phyloP scores from a whole-genome alignment of 2,329 filamentous ascomycete species.

The Fusarium brachygibbosum region DNA sequence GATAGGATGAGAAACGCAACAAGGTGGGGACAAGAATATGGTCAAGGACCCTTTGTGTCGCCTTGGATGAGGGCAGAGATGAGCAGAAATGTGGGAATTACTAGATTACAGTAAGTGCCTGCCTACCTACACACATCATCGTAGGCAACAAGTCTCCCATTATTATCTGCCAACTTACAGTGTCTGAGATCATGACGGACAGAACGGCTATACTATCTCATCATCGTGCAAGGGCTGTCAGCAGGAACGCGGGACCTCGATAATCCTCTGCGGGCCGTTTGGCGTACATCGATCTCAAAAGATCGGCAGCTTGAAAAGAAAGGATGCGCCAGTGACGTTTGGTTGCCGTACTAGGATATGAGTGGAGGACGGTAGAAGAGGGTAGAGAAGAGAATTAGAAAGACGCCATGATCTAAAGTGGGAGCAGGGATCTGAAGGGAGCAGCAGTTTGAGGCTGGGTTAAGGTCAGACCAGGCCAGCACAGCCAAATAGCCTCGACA shows the following conservation, averaged over 20 bases:
- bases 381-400: slow-evolving; percentile 14
- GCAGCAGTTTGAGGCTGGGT: slow-evolving; percentile 14
- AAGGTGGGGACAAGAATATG: slow-evolving; percentile 30
- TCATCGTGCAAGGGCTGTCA: slow-evolving; percentile 24
- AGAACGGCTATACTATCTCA: background rate
- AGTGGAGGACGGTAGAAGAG: slow-evolving; percentile 36
- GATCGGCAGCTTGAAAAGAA: slow-evolving; percentile 45
- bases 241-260: slow-evolving; percentile 39
- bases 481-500: slow-evolving; percentile 10
- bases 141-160: background rate
- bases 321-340: slow-evolving; percentile 48
- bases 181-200: slow-evolving; percentile 6
- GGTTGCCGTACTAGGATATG: slow-evolving; percentile 42
- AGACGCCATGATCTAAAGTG: slow-evolving; percentile 40
- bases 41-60: slow-evolving; percentile 39
- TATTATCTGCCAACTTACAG: background rate
- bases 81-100: slow-evolving; percentile 31
- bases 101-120: background rate
- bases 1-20: slow-evolving; percentile 36
- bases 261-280: slow-evolving; percentile 45
- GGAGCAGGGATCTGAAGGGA: slow-evolving; percentile 27
- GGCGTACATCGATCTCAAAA: slow-evolving; percentile 46
- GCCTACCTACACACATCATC: background rate
- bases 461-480: slow-evolving; percentile 21
- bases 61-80: slow-evolving; percentile 23